These are phyloP conservation scores for Alternaria dauci DNA, from an alignment of 2,329 filamentous ascomycete genomes.

Conservation along the genomic window DNA sequence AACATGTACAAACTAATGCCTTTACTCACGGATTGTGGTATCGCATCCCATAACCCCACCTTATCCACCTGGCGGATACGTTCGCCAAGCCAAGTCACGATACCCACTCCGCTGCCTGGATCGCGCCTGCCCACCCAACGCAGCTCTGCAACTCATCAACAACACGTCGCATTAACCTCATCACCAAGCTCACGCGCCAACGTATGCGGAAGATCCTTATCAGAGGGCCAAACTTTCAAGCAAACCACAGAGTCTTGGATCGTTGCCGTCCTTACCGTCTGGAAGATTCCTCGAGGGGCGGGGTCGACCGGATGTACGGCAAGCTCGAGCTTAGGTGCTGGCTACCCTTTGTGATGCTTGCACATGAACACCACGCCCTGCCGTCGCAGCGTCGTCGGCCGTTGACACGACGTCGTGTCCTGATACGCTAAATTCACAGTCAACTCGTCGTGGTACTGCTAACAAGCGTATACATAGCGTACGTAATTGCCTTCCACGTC, in stretches of 20 bases:
- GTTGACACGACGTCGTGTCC: neutral
- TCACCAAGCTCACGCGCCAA: conserved; percentile 9
- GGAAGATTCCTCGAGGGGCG: neutral
- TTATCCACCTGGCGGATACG: no score
- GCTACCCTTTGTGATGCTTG: neutral
- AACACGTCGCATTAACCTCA: conserved; percentile 9
- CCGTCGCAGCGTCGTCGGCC: neutral
- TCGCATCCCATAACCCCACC: no score
- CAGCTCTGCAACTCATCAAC: neutral
- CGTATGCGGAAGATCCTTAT: neutral
- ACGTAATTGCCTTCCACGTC: neutral
- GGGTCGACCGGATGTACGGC: conserved; percentile 1
- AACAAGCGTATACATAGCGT: conserved; percentile 3
- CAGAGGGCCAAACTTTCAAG: conserved; percentile 14
- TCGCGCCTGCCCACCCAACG: neutral
- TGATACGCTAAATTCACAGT: neutral
- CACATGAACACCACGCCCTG: neutral
- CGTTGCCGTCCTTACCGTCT: conserved; percentile 15
- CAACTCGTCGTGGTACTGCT: neutral
- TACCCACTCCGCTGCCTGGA: neutral
- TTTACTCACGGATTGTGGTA: neutral
- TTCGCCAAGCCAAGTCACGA: neutral
- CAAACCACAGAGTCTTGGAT: conserved; percentile 7
- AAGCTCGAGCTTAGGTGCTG: neutral
- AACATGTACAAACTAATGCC: neutral